Evolutionary conservation across 495 filamentous ascomycete genomes (phyloP), one percentile per base, ranked within the genome.

Genomic region (Penicillium waksmanii): DNA sequence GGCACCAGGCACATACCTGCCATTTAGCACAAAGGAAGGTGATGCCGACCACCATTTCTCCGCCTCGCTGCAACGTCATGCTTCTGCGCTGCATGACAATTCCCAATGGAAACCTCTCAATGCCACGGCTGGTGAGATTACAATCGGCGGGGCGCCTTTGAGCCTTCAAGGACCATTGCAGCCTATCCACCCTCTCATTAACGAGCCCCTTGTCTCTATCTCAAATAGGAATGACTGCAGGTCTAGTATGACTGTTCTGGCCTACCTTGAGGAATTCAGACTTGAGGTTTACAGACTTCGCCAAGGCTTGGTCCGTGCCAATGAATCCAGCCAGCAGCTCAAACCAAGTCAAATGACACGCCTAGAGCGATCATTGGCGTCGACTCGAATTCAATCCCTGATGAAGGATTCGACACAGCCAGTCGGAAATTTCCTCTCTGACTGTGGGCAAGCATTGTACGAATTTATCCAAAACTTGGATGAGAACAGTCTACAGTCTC

Each of bases 291-390:
- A 77, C 56, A 68, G 58, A n/a, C 66, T 80, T 11, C 70, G 67
- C 19, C 71, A 77, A 61, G 53, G 63, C 12, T 63, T 80, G 56
- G 44, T 69, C 18, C 64, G 58, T 44, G 76, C 76, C 17, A 68
- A 79, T 42, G 68, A 73, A 34, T 72, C 76, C 33, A 72, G 66
- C 17, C 73, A 71, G 38, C 60, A 67, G 18, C 71, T 79, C 13
- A 86, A 86, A 61, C 81, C 87, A 25, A 85, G 83, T 8, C 77
- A 84, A 48, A 80, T 90, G 80, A 90, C 84, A 58, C 82, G 86
- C 3, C 73, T 93, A 17, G 87, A 93, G 71, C 76, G 89, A 51
- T 92, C 90, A 10, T 72, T 84, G 46, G 80, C 85, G 13, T 82
- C 83, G 10, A 71, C 69, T 51, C 81, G 82, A 10, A 81, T 88